Evolutionary conservation across 225 moss, liverwort and hornwort species (phyloP).

Genomic region (Rhytidiadelphus loreus): DNA sequence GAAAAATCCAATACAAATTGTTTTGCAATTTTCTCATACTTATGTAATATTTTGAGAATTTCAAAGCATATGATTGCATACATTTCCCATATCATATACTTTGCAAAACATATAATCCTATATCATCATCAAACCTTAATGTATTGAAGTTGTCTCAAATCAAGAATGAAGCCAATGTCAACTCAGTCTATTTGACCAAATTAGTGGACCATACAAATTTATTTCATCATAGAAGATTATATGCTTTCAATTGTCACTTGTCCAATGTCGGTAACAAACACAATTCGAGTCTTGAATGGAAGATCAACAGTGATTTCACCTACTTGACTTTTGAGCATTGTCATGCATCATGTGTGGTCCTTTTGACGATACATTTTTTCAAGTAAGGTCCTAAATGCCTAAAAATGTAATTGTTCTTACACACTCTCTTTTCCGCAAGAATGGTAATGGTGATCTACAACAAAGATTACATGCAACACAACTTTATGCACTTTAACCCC

Average conservation of each 20-base stretch:
- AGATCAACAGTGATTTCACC: neutral
- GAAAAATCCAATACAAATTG: neutral
- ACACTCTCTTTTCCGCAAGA: neutral
- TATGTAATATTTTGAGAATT: neutral
- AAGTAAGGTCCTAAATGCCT: neutral
- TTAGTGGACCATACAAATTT: no score
- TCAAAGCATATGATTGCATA: neutral
- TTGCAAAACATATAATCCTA: neutral
- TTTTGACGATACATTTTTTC: neutral
- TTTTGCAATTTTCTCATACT: neutral
- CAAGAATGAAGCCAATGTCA: neutral
- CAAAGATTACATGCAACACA: neutral
- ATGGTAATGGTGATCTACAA: neutral
- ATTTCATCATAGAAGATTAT: no score
- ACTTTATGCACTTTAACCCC: neutral
- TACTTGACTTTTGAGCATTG: neutral
- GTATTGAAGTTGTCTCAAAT: neutral
- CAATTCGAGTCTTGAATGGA: no score
- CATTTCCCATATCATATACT: neutral
- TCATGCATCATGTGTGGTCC: no score
- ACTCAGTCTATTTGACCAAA: no score
- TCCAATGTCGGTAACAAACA: no score
- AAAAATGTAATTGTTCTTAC: neutral
- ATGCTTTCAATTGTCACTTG: no score
- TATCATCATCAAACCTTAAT: neutral